These are phyloP conservation scores for Salix purpurea DNA, from an alignment of 345 rosid genomes.

Conservation along the genomic window DNA sequence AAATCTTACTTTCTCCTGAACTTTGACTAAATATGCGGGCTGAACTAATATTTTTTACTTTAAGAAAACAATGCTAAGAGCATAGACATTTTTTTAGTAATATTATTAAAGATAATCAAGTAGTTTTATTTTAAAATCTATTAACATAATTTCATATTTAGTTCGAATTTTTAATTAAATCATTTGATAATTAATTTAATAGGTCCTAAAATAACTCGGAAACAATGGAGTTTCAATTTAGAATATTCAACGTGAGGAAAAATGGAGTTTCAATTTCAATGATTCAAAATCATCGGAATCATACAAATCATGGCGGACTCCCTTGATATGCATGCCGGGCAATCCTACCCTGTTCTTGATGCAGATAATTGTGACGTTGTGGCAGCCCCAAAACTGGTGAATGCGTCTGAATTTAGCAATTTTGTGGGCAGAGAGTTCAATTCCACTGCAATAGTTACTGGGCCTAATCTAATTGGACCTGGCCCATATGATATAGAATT, in stretches of 20 bases:
- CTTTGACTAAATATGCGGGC: too few relatives aligned
- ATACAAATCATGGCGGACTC: conserved; percentile 30
- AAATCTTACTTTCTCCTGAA: too few relatives aligned
- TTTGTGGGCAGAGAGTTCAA: conserved; percentile 21
- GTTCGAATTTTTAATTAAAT: too few relatives aligned
- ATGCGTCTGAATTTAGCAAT: not conserved
- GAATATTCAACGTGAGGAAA: conserved; percentile 58
- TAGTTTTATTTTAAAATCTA: too few relatives aligned
- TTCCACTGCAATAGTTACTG: conserved; percentile 22
- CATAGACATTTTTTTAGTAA: too few relatives aligned
- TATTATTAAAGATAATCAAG: too few relatives aligned
- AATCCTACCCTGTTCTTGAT: conserved; percentile 32
- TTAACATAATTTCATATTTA: too few relatives aligned
- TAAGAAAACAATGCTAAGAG: too few relatives aligned
- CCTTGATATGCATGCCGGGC: conserved; percentile 34
- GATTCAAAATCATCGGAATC: conserved; percentile 37
- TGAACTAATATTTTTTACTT: too few relatives aligned
- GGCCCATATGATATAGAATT: conserved; percentile 35
- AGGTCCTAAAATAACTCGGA: too few relatives aligned
- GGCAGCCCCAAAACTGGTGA: conserved; percentile 38
- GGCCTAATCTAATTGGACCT: conserved; percentile 28
- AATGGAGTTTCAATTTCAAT: conserved; percentile 48
- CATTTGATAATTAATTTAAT: too few relatives aligned
- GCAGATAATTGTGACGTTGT: conserved; percentile 36
- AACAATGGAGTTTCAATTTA: conserved; percentile 4